These are phyloP conservation scores for Haplosporangium sp. DNA, from an alignment of 371 early-diverging fungal genomes.

Conservation along the genomic window DNA sequence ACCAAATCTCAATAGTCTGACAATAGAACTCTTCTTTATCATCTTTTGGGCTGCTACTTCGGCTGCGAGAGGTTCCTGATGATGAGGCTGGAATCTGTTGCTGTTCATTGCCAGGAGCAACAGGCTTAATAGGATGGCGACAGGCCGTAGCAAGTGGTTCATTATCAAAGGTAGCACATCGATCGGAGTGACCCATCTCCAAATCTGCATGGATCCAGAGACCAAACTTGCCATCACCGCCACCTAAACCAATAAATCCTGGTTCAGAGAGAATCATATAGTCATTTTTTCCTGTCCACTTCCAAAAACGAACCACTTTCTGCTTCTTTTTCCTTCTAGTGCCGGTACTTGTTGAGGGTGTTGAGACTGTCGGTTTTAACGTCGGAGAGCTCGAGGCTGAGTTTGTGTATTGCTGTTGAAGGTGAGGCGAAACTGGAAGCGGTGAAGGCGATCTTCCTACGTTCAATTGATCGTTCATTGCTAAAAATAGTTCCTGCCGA, in stretches of 20 bases:
- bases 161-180: slow-evolving; percentile 91
- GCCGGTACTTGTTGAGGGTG: background rate
- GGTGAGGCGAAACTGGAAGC: slow-evolving; percentile 4
- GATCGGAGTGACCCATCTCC: slow-evolving; percentile 83
- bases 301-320: slow-evolving; percentile 69
- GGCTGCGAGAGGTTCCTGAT: background rate
- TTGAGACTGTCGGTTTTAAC: slow-evolving; percentile 16
- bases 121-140: slow-evolving; percentile 28
- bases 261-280: slow-evolving; percentile 88
- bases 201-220: slow-evolving; percentile 92
- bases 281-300: slow-evolving; percentile 90
- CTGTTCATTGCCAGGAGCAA: slow-evolving; percentile 1
- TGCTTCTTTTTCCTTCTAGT: slow-evolving; percentile 29
- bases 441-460: slow-evolving; percentile 32
- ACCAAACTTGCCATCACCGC: slow-evolving; percentile 92
- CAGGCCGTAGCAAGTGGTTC: slow-evolving; percentile 65
- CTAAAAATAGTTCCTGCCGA: slow-evolving; percentile 29
- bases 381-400: slow-evolving; percentile 29
- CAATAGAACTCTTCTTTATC: slow-evolving; percentile 53
- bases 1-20: slow-evolving; percentile 54
- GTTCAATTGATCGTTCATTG: slow-evolving; percentile 43
- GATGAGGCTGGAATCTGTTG: background rate
- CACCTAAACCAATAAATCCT: slow-evolving; percentile 91
- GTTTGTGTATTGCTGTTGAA: slow-evolving; percentile 8
- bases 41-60: slow-evolving; percentile 30